phyloP scores from a whole-genome alignment of 208 protist genomes.

The Herpetomonas tarakana region DNA sequence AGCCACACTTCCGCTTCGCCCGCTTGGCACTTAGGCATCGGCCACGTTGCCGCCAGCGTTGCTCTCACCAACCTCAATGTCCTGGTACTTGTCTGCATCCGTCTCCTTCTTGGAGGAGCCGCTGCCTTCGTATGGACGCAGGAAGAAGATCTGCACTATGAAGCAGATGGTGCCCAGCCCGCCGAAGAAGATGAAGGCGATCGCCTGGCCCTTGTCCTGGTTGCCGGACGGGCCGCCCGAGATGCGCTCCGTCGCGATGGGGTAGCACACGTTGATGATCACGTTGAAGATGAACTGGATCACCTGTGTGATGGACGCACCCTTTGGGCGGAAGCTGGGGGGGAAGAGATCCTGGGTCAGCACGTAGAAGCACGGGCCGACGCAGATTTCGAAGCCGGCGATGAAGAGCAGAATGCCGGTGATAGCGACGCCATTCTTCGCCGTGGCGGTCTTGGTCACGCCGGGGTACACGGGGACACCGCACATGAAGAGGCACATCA shows the following conservation, averaged over 20 bases:
- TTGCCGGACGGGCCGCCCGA: slow-evolving; percentile 35
- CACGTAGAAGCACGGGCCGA: slow-evolving; percentile 43
- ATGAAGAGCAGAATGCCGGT: slow-evolving; percentile 48
- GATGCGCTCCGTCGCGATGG: slow-evolving; percentile 30
- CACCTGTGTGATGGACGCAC: slow-evolving; percentile 29
- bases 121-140: slow-evolving; percentile 23
- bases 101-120: neutral
- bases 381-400: slow-evolving; percentile 29
- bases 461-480: slow-evolving; percentile 35
- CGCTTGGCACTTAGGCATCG: too few relatives aligned
- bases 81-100: neutral
- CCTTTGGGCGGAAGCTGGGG: slow-evolving; percentile 27
- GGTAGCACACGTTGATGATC: slow-evolving; percentile 44
- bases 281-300: slow-evolving; percentile 50
- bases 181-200: slow-evolving; percentile 49
- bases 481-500: slow-evolving; percentile 28
- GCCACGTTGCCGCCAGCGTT: too few relatives aligned
- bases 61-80: neutral
- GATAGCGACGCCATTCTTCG: slow-evolving; percentile 27
- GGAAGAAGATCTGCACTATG: slow-evolving; percentile 26
- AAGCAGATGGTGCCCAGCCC: slow-evolving; percentile 26
- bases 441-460: slow-evolving; percentile 9
- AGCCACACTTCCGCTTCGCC: too few relatives aligned
- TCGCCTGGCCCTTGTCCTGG: slow-evolving; percentile 44
- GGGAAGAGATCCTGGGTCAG: slow-evolving; percentile 48